Evolutionary conservation across 1,284 basidiomycete genomes (phyloP).

Genomic region (Marasmius fiardii): DNA sequence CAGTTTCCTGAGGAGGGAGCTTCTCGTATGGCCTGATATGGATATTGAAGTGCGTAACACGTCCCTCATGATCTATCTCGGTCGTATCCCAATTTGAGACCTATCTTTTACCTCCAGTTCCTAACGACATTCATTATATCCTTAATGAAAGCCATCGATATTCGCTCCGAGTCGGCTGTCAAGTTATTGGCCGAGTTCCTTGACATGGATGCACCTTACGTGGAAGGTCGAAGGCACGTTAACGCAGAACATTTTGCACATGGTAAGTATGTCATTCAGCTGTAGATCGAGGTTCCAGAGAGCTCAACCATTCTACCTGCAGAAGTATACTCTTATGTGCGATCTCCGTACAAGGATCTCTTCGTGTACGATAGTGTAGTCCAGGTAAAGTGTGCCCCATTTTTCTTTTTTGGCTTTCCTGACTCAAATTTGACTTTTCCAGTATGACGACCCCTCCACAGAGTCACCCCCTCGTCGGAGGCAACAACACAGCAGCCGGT

Average conservation of each 20-base stretch:
- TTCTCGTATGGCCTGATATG: constrained; percentile 78
- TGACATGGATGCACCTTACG: constrained; percentile 64
- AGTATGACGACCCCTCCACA: constrained; percentile 55
- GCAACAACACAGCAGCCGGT: constrained; percentile 33
- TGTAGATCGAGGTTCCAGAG: no score
- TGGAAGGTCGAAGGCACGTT: constrained; percentile 49
- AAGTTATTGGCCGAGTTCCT: constrained; percentile 82
- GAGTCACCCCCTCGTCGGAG: constrained; percentile 26
- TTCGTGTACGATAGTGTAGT: constrained; percentile 77
- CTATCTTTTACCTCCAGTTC: constrained; percentile 52
- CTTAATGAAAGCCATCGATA: constrained; percentile 84
- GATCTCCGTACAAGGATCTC: constrained; percentile 82
- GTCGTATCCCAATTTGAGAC: constrained; percentile 12
- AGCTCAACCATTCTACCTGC: no score
- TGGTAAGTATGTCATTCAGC: constrained; percentile 49
- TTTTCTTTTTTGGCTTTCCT: not conserved
- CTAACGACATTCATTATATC: constrained; percentile 79
- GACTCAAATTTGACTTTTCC: constrained; percentile 7
- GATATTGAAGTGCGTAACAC: constrained; percentile 70
- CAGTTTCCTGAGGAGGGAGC: constrained; percentile 77
- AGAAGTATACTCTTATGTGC: constrained; percentile 85
- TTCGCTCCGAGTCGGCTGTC: constrained; percentile 82
- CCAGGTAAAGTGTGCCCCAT: constrained; percentile 50
- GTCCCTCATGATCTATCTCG: not conserved
- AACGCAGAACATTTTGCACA: constrained; percentile 90